Evolutionary conservation across 169 alveolate genomes (phyloP).

Genomic region (Theileria equi): DNA sequence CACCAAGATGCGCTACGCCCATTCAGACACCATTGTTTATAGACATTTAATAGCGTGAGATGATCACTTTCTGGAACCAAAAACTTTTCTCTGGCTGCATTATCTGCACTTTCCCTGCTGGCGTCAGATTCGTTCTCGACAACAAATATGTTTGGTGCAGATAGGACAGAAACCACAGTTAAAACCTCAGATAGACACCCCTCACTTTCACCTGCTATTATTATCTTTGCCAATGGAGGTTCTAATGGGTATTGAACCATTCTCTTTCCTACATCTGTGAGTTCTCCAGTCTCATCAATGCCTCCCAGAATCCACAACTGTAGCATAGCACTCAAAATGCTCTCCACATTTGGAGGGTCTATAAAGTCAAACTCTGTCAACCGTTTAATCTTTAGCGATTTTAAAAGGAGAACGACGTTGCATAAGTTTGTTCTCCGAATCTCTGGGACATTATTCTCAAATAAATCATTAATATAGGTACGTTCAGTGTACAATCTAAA

Average conservation of each 20-base stretch:
- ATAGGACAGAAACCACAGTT: slow-evolving; percentile 95
- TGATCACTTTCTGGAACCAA: slow-evolving; percentile 99
- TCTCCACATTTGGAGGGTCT: slow-evolving; percentile 99
- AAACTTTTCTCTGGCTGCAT: slow-evolving; percentile 96
- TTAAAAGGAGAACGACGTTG: slow-evolving; percentile 96
- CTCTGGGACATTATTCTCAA: slow-evolving; percentile 98
- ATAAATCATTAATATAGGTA: slow-evolving; percentile 92
- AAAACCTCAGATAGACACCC: slow-evolving; percentile 92
- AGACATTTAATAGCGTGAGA: slow-evolving; percentile 95
- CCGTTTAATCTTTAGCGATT: slow-evolving; percentile 94
- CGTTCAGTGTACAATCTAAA: slow-evolving; percentile 97
- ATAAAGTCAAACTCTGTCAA: slow-evolving; percentile 96
- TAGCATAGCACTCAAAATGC: slow-evolving; percentile 95
- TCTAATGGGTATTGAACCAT: slow-evolving; percentile 99
- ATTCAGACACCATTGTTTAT: slow-evolving; percentile 95
- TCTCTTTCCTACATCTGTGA: slow-evolving; percentile 88
- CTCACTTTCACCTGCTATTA: slow-evolving; percentile 79
- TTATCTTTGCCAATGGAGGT: slow-evolving; percentile 97
- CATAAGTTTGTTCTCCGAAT: slow-evolving; percentile 98
- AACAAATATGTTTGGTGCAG: slow-evolving; percentile 96
- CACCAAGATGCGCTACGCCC: slow-evolving; percentile 72
- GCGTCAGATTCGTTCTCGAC: slow-evolving; percentile 94
- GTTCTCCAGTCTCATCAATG: slow-evolving; percentile 87
- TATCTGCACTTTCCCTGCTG: slow-evolving; percentile 88
- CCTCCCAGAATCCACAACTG: slow-evolving; percentile 97